Conservation (phyloP, 257 asterid genomes). For the Apocynum venetum region DNA sequence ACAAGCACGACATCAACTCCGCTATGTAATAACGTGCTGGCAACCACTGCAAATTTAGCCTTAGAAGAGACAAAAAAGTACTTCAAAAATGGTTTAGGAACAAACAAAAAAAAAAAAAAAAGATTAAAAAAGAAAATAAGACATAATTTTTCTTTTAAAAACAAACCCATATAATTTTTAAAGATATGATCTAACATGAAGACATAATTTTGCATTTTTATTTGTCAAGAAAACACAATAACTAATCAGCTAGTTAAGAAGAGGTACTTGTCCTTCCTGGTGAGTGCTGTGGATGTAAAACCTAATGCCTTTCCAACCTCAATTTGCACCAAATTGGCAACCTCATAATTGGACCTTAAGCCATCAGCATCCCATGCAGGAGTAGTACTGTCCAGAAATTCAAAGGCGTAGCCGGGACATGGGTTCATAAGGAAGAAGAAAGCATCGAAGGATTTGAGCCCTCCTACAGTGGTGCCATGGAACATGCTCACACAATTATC, state of each 20-base stretch:
- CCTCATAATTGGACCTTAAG: neutral
- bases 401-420: neutral
- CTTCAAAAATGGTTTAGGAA: no score
- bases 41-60: no score
- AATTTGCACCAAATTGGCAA: neutral
- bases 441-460: neutral
- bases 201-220: no score
- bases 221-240: no score
- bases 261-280: slow-evolving; percentile 1
- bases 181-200: no score
- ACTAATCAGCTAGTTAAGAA: neutral
- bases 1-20: no score
- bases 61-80: no score
- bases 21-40: no score
- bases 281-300: neutral
- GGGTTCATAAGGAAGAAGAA: slow-evolving; percentile 6
- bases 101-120: no score
- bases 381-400: neutral
- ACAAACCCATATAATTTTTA: no score
- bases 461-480: neutral
- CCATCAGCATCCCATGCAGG: neutral
- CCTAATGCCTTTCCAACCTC: neutral
- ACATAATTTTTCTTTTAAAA: no score
- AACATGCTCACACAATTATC: neutral
- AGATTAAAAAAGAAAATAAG: no score